phyloP scores from a whole-genome alignment of 345 rosid species.

The Eucalyptus erythrocorys region DNA sequence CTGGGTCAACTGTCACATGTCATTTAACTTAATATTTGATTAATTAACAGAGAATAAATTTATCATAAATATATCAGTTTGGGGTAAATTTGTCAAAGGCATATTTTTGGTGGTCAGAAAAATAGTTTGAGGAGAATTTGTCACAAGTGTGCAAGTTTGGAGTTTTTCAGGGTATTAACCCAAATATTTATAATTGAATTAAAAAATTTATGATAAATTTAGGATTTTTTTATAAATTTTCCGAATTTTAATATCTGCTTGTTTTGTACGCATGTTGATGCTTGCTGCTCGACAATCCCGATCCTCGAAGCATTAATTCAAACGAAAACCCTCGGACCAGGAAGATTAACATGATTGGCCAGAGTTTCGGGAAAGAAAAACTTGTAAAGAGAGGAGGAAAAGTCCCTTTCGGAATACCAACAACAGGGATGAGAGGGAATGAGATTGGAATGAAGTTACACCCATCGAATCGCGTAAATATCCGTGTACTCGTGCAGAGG shows the following conservation, averaged over 20 bases:
- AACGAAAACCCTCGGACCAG: background rate
- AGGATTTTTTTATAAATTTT: no score
- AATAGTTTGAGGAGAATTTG: no score
- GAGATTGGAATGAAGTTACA: background rate
- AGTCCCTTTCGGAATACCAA: background rate
- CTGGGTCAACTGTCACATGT: no score
- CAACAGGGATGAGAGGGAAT: background rate
- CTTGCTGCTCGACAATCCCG: background rate
- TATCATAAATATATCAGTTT: no score
- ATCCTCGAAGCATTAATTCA: background rate
- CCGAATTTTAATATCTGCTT: accelerated
- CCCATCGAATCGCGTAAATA: background rate
- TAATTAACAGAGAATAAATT: no score
- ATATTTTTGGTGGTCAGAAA: no score
- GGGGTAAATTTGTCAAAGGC: no score
- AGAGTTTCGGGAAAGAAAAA: background rate
- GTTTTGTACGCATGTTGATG: background rate
- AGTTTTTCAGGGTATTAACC: no score
- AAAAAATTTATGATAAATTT: no score
- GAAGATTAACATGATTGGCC: background rate
- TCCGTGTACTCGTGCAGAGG: background rate
- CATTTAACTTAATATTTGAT: no score
- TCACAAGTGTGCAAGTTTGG: no score
- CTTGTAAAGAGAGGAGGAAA: background rate
- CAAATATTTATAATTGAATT: no score